These are phyloP conservation scores for Massarina eburnea DNA, from an alignment of 2,329 filamentous ascomycete species.

Conservation along the genomic window DNA sequence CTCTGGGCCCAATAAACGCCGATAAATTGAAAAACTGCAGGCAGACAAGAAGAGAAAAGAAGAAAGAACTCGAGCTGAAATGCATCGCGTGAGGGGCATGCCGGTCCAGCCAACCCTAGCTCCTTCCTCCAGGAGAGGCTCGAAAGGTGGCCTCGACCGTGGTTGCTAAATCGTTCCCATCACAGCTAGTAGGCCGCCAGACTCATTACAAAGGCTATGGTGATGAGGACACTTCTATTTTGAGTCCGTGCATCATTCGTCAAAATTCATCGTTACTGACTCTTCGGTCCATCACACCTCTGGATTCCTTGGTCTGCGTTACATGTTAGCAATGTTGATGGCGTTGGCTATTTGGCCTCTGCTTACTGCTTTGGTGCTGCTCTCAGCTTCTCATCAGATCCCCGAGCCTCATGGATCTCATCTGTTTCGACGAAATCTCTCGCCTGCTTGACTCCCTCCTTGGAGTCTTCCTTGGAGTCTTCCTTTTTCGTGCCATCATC, in stretches of 20 bases:
- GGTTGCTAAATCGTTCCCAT: conserved; percentile 4
- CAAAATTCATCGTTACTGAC: conserved; percentile 11
- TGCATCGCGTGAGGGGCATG: conserved; percentile 11
- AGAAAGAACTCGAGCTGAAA: background rate
- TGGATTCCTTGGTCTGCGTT: conserved; percentile 6
- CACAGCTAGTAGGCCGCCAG: background rate
- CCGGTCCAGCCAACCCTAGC: conserved; percentile 19
- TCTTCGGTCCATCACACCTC: conserved; percentile 3
- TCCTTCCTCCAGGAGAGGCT: conserved; percentile 6
- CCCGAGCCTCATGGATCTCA: conserved; percentile 19
- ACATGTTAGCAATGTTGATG: background rate
- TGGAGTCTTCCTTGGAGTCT: conserved; percentile 2
- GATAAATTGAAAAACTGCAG: conserved; percentile 3
- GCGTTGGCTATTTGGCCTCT: background rate
- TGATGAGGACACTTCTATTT: conserved; percentile 4
- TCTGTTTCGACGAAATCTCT: conserved; percentile 7
- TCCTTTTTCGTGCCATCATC: conserved; percentile 23
- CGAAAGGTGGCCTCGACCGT: conserved; percentile 5
- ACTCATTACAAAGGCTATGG: conserved; percentile 10
- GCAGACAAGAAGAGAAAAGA: background rate
- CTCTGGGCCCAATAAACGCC: conserved; percentile 7
- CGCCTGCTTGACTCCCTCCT: conserved; percentile 29
- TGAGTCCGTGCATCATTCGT: conserved; percentile 11
- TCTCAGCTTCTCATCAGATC: conserved; percentile 20
- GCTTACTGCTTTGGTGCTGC: conserved; percentile 17